Evolutionary conservation across 179 eudicot genomes (phyloP).

Genomic region (Spergularia azorica): DNA sequence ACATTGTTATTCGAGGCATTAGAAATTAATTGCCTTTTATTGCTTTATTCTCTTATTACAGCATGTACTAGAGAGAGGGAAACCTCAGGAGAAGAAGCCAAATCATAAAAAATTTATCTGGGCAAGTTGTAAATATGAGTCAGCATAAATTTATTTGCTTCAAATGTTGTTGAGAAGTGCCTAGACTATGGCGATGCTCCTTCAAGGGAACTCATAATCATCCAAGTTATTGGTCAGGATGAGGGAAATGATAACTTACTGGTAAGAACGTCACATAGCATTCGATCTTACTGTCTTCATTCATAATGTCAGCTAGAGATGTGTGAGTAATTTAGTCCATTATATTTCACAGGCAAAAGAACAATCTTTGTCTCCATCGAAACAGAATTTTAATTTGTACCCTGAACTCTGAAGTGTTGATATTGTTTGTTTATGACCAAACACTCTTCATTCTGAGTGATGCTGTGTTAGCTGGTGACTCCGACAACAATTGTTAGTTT

Average conservation of each 20-base stretch:
- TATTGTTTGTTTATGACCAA: background rate
- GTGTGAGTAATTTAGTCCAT: background rate
- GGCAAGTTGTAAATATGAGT: slow-evolving; percentile 80
- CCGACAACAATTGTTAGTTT: background rate
- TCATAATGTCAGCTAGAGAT: background rate
- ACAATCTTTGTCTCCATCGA: no score
- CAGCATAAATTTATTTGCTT: slow-evolving; percentile 95
- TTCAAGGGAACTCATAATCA: slow-evolving; percentile 58
- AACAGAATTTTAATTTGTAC: no score
- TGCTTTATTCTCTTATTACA: slow-evolving; percentile 34
- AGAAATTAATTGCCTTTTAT: background rate
- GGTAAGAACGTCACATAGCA: slow-evolving; percentile 40
- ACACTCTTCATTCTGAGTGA: background rate
- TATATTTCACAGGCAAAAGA: no score
- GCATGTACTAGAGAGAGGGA: slow-evolving; percentile 93
- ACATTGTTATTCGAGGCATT: background rate
- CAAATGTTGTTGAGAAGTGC: slow-evolving; percentile 92
- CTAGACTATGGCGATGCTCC: slow-evolving; percentile 64
- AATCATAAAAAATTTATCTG: slow-evolving; percentile 63
- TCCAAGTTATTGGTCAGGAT: slow-evolving; percentile 54
- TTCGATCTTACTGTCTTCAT: background rate
- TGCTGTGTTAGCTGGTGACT: background rate
- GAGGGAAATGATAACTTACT: slow-evolving; percentile 67
- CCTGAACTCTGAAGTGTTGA: no score
- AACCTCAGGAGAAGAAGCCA: slow-evolving; percentile 70